Percentiles rank a stretch among this genome's conserved stretches.
These are phyloP conservation scores for Ceratocystis cubensis DNA, from an alignment of 2,329 filamentous ascomycete species.

Conservation along the genomic window DNA sequence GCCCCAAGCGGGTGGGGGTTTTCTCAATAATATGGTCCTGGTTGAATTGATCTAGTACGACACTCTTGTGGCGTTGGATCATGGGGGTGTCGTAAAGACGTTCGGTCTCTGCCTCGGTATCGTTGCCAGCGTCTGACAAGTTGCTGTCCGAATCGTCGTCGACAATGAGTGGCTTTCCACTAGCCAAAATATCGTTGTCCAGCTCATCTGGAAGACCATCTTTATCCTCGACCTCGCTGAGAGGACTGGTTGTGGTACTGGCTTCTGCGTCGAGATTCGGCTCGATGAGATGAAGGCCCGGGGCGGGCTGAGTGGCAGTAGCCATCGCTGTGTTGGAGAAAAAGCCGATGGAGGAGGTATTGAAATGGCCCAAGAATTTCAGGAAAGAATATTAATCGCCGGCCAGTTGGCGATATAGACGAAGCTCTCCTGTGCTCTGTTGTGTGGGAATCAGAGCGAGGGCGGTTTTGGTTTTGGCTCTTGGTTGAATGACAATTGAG, in stretches of 20 bases:
- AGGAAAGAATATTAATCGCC: slow-evolving; percentile 13
- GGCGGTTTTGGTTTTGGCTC: not conserved
- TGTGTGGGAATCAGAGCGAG: not conserved
- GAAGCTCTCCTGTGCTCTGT: slow-evolving; percentile 3
- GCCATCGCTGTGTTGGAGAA: slow-evolving; percentile 34
- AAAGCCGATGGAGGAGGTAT: slow-evolving; percentile 20
- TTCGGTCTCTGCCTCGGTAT: slow-evolving; percentile 86
- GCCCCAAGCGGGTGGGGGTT: slow-evolving; percentile 45
- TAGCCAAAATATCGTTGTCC: slow-evolving; percentile 43
- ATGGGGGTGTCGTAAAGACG: slow-evolving; percentile 80
- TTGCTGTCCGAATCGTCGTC: slow-evolving; percentile 36
- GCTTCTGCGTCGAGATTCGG: slow-evolving; percentile 43
- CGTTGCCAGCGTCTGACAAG: slow-evolving; percentile 46
- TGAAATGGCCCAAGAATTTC: slow-evolving; percentile 19
- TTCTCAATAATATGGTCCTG: slow-evolving; percentile 43
- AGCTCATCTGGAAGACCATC: slow-evolving; percentile 57
- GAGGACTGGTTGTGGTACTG: slow-evolving; percentile 72
- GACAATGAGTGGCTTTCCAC: slow-evolving; percentile 25
- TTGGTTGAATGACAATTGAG: not conserved
- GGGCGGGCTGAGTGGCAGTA: slow-evolving; percentile 39
- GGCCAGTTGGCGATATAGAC: not conserved
- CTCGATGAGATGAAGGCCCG: slow-evolving; percentile 37
- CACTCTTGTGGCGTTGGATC: slow-evolving; percentile 49
- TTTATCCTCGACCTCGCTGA: slow-evolving; percentile 82
- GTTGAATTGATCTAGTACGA: slow-evolving; percentile 45